phyloP scores from a whole-genome alignment of 192 early-diverging fungal species.

The Linnemannia schmuckeri region DNA sequence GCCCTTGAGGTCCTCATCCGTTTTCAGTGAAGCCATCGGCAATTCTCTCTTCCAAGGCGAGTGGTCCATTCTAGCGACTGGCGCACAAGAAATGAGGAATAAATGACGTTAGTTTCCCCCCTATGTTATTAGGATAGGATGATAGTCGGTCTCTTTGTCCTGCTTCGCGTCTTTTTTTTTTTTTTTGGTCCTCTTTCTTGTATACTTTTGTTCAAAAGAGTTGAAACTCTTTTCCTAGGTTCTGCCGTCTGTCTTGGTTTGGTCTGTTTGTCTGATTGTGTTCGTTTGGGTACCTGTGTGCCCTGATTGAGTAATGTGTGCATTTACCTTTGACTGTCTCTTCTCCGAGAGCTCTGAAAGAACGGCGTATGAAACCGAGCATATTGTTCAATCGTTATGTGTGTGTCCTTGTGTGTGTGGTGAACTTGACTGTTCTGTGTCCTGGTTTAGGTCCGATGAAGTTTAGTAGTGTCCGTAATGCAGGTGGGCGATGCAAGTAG shows the following conservation, averaged over 20 bases:
- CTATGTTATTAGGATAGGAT: no score
- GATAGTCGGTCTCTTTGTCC: no score
- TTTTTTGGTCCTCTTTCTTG: no score
- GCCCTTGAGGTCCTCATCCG: constrained; percentile 71
- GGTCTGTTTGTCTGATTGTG: no score
- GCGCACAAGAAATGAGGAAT: neutral
- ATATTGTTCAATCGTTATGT: constrained; percentile 6
- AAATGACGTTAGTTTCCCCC: neutral
- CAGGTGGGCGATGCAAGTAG: neutral
- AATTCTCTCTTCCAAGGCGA: constrained; percentile 78
- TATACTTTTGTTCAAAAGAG: no score
- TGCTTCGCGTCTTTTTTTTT: no score
- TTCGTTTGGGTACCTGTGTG: neutral
- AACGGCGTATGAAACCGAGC: constrained; percentile 46
- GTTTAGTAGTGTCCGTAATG: neutral
- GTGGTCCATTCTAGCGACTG: constrained; percentile 57
- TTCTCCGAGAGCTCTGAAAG: constrained; percentile 34
- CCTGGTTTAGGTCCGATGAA: neutral
- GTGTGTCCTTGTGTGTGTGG: neutral
- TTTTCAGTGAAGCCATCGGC: constrained; percentile 75
- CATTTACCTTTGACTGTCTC: constrained; percentile 44
- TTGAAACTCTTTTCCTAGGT: no score
- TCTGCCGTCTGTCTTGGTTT: no score
- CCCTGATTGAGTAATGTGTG: neutral
- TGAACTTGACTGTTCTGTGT: neutral